Percentiles rank a stretch among this genome's conserved stretches.
These are phyloP conservation scores for Pyrenophora seminiperda DNA, from an alignment of 2,329 filamentous ascomycete genomes.

Conservation along the genomic window DNA sequence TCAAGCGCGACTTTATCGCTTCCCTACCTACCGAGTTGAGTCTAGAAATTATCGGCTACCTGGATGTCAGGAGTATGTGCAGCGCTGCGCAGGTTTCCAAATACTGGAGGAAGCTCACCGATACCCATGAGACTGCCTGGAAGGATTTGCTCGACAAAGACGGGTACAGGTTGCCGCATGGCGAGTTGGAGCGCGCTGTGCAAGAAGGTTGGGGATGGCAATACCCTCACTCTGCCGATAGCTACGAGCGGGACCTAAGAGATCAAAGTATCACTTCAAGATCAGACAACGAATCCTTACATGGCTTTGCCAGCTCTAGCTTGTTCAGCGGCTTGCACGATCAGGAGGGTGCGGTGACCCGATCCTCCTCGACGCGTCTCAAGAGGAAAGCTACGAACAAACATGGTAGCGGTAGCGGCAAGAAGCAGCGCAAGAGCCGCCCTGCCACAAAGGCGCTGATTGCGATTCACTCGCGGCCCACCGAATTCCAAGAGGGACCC, in stretches of 20 bases:
- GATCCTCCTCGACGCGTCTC: slow-evolving; percentile 40
- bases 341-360: slow-evolving; percentile 36
- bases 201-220: slow-evolving; percentile 98
- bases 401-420: slow-evolving; percentile 51
- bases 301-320: slow-evolving; percentile 31
- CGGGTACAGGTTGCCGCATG: slow-evolving; percentile 76
- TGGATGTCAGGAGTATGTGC: slow-evolving; percentile 85
- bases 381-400: slow-evolving; percentile 49
- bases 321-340: slow-evolving; percentile 23
- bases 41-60: slow-evolving; percentile 83
- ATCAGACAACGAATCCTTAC: slow-evolving; percentile 48
- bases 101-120: slow-evolving; percentile 87
- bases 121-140: slow-evolving; percentile 94
- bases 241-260: slow-evolving; percentile 81
- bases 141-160: slow-evolving; percentile 87
- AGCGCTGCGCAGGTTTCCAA: slow-evolving; percentile 91
- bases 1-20: slow-evolving; percentile 91
- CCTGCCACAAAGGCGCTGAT: slow-evolving; percentile 50
- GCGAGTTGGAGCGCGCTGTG: slow-evolving; percentile 85
- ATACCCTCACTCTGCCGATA: slow-evolving; percentile 74
- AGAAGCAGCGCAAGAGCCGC: slow-evolving; percentile 61
- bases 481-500: slow-evolving; percentile 73
- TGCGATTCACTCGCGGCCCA: slow-evolving; percentile 54
- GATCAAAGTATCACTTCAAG: slow-evolving; percentile 51
- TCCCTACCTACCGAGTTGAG: slow-evolving; percentile 85